Evolutionary conservation across 108 stramenopile species (phyloP).

Genomic region (Skeletonema costatum): DNA sequence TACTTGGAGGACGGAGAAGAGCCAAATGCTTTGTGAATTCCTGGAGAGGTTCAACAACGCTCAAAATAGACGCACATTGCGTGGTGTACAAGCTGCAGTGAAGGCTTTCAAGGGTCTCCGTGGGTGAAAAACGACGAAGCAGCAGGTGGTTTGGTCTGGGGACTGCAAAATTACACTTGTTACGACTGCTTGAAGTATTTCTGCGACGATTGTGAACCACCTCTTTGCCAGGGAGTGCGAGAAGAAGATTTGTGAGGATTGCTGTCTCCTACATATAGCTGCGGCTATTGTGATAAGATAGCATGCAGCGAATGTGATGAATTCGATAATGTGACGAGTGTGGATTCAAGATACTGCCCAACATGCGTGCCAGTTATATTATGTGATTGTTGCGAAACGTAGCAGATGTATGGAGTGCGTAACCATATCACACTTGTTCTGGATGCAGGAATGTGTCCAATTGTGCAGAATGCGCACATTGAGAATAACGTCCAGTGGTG

Average conservation of each 20-base stretch:
- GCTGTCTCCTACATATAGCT: background rate
- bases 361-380: background rate
- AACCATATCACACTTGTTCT: background rate
- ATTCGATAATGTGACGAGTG: background rate
- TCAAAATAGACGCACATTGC: background rate
- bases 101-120: background rate
- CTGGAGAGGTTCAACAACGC: background rate
- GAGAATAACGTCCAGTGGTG: background rate
- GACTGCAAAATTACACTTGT: constrained; percentile 11
- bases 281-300: background rate
- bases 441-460: background rate
- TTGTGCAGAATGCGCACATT: background rate
- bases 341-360: background rate
- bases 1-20: background rate
- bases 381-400: constrained; percentile 4
- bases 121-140: background rate
- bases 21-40: background rate
- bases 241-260: background rate
- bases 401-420: constrained; percentile 11
- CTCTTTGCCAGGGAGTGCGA: constrained; percentile 1
- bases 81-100: background rate
- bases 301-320: background rate
- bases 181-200: constrained; percentile 7
- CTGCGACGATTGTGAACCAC: background rate
- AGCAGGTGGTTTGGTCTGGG: background rate